Base-by-base conservation (phyloP, 805 yeast species). In the Grigorovia yakushimaensis region DNA sequence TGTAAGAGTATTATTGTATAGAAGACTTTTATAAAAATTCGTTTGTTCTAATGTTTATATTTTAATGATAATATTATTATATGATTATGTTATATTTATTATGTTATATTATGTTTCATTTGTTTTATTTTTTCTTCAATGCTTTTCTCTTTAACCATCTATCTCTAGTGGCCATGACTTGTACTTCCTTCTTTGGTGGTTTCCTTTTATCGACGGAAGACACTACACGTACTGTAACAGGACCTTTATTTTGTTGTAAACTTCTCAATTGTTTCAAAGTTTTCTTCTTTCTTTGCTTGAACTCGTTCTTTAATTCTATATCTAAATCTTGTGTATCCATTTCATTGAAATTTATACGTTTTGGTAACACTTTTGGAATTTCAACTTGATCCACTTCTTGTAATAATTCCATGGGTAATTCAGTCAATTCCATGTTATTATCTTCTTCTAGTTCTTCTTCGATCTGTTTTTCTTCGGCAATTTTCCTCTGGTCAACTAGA, bases 391-490 rank as follows among this genome's bases (percentile, higher is more conserved):
- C 63, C 18, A 62, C 53, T 3, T 61, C 51, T 37, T 68, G 69
- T 37, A 73, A 57, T 27, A 73, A 59, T 1, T 69, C 72, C 24
- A 57, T 61, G 2, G 76, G 72, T 35, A 73, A 56, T 41, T 66
- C 65, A 45, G 69, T n/a, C 73, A 5, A 69, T 63, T 6, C 58
- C 45, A n/a, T n/a, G n/a, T 61, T 62, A 19, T 40, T 48, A 7
- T 51, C 58, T 1, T 54, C 55, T 7, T 45, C 50, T 2, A 48
- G 47, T n/a, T 50, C 52, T 24, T n/a, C n/a, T n/a, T n/a, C n/a
- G n/a, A n/a, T n/a, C n/a, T 38, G 37, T 13, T 44, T 46, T 15
- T 47, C 42, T 20, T 51, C 49, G n/a, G 42, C 44, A 48, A 50
- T 60, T 38, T 58, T 47, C 51, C 69, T 70, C 46, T 69, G 71